Percentiles rank a stretch among this genome's conserved stretches.
Conservation (phyloP, 306 rosid species). For the Sechiopsis laciniata region DNA sequence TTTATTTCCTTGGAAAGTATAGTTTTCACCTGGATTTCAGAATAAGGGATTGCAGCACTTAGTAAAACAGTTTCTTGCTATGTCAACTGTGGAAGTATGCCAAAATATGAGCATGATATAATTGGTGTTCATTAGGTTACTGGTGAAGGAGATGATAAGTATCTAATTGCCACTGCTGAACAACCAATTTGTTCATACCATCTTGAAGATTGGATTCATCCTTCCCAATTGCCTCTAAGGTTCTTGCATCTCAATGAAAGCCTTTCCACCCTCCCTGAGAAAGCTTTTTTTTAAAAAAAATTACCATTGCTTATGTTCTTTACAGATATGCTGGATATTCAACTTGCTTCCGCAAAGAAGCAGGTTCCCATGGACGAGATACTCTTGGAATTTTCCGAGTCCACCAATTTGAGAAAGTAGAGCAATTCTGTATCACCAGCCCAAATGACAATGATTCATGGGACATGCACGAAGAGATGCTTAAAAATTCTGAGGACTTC, state of each 20-base stretch:
- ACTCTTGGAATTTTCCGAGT: constrained; percentile 90
- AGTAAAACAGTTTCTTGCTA: no score
- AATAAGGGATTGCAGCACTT: neutral
- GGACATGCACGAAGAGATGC: constrained; percentile 96
- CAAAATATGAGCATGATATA: neutral
- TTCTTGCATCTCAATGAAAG: constrained; percentile 22
- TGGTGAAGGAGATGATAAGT: constrained; percentile 97
- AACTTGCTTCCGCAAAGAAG: constrained; percentile 97
- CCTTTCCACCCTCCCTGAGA: neutral
- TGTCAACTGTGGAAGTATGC: no score
- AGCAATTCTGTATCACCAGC: constrained; percentile 82
- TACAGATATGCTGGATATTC: constrained; percentile 90
- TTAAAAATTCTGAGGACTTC: constrained; percentile 82
- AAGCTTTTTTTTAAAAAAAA: neutral
- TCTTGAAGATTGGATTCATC: constrained; percentile 93
- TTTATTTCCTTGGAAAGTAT: neutral
- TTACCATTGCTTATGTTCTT: constrained; percentile 15
- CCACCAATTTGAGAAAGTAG: constrained; percentile 95
- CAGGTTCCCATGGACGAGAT: constrained; percentile 96
- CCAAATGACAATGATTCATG: constrained; percentile 81
- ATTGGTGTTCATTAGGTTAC: constrained; percentile 17
- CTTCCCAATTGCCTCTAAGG: constrained; percentile 84
- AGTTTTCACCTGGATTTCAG: neutral
- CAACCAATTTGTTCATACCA: constrained; percentile 92
- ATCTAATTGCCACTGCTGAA: constrained; percentile 94